These are phyloP conservation scores for Cyberlindnera meyerae DNA, from an alignment of 805 yeast genomes.

Conservation along the genomic window DNA sequence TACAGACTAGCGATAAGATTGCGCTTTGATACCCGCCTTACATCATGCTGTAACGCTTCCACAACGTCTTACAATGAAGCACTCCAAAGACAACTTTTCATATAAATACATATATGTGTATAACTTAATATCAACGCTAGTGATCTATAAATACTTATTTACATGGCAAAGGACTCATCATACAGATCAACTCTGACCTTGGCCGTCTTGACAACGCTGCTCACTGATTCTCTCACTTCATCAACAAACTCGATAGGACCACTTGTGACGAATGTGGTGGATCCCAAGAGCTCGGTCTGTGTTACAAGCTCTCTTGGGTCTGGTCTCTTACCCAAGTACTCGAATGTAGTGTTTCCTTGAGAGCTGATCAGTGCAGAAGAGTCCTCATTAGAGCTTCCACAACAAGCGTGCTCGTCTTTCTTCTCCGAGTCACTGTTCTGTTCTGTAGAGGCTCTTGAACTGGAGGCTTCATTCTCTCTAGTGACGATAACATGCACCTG, in stretches of 20 bases:
- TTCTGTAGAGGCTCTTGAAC: background rate
- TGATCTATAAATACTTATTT: conserved; percentile 2
- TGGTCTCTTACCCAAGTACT: conserved; percentile 13
- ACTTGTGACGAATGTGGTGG: conserved; percentile 49
- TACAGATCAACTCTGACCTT: conserved; percentile 28
- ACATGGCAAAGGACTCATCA: conserved; percentile 29
- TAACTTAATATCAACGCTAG: no score
- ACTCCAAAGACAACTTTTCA: background rate
- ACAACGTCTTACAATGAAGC: background rate
- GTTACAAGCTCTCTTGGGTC: conserved; percentile 9
- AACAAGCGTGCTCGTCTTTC: background rate
- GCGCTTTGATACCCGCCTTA: no score
- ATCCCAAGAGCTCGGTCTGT: conserved; percentile 31
- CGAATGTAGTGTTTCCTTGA: conserved; percentile 2
- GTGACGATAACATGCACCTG: conserved; percentile 17
- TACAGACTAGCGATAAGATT: no score
- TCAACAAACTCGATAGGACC: conserved; percentile 61
- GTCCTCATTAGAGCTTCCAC: background rate
- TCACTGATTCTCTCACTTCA: conserved; percentile 44
- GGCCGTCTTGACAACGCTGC: conserved; percentile 31
- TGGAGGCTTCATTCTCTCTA: conserved; percentile 4
- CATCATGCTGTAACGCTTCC: no score
- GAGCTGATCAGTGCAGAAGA: background rate
- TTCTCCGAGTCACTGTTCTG: background rate
- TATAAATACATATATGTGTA: background rate